Base-by-base conservation (phyloP, 495 filamentous ascomycete genomes). In the Trichoderma asperelloides region DNA sequence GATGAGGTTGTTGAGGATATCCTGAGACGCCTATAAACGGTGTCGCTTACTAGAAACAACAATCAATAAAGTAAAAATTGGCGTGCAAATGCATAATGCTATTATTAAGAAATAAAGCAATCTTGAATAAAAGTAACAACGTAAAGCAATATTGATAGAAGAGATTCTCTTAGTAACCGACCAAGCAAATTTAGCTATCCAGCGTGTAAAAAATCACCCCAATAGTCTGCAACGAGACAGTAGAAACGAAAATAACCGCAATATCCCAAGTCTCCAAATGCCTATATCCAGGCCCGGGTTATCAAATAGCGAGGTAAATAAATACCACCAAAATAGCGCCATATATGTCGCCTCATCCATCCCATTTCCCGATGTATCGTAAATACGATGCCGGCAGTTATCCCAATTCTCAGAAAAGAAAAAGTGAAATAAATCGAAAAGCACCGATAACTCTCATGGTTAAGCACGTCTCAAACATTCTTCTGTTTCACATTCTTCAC, bases 1-100 rank as follows among this genome's bases (percentile, higher is more conserved):
- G 85, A 91, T 75, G 85, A 98, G 81, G 94, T 98, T 30, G 82
- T 97, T 64, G 82, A 89, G 70, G 96, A 99, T 82, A 88, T 99
- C 33, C 80, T 97, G 69, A 91, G 84, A 81, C 86, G 91, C 72
- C 74, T 98, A 78, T 98, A 88, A 41, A 28, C 21, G 55, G 55
- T 30, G 23, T 18, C 12, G 1, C 13, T 8, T 2, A 21, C 21
- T 21, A 9, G 41, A 51, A 51, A 23, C 18, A 21, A 23, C 21
- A 51, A 51, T 37, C 21, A 51, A 51, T 37, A 51, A 51, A 51
- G 6, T 8, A 23, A 51, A 25, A 51, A 21, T 23, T 51, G 47
- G 47, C 47, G 47, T 21, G 47, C n/a, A 47, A 47, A 21, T 23
- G 21, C 9, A 51, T 5, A 51, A 9, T 21, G 3, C 11, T 11